These are phyloP conservation scores for Aaosphaeria arxii DNA, from an alignment of 2,329 filamentous ascomycete genomes.

Conservation along the genomic window DNA sequence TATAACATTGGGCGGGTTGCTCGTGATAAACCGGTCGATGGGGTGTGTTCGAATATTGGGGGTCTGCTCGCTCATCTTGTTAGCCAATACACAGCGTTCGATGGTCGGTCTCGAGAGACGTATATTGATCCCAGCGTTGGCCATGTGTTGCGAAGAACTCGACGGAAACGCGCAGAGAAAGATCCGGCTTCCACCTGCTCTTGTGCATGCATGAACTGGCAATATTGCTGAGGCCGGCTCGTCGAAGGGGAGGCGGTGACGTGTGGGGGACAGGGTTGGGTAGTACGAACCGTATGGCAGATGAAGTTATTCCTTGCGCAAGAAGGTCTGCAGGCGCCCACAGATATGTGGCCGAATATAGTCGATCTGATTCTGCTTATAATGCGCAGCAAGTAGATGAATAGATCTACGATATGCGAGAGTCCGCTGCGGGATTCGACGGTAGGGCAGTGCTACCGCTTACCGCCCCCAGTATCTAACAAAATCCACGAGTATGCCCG, in stretches of 20 bases:
- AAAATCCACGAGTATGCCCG: no score
- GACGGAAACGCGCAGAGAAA: no score
- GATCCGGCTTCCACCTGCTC: no score
- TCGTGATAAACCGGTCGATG: constrained; percentile 8
- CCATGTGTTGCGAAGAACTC: no score
- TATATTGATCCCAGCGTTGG: no score
- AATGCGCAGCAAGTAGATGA: background rate
- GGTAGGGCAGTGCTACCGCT: no score
- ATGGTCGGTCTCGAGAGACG: constrained; percentile 2
- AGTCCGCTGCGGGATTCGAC: no score
- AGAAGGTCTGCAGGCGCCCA: constrained; percentile 26
- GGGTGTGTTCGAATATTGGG: constrained; percentile 13
- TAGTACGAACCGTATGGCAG: constrained; percentile 32
- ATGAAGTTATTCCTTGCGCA: constrained; percentile 24
- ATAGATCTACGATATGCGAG: background rate
- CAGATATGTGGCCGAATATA: constrained; percentile 19
- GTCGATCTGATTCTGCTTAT: background rate
- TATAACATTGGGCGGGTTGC: constrained; percentile 25
- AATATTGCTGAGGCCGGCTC: no score
- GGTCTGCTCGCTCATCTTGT: constrained; percentile 31
- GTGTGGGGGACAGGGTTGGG: constrained; percentile 13
- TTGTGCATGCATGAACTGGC: no score
- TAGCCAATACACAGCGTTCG: constrained; percentile 17
- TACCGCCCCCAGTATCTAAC: no score
- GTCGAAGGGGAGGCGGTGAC: background rate